These are phyloP conservation scores for Trichoderma atrobrunneum DNA, from an alignment of 2,329 filamentous ascomycete genomes.

Conservation along the genomic window DNA sequence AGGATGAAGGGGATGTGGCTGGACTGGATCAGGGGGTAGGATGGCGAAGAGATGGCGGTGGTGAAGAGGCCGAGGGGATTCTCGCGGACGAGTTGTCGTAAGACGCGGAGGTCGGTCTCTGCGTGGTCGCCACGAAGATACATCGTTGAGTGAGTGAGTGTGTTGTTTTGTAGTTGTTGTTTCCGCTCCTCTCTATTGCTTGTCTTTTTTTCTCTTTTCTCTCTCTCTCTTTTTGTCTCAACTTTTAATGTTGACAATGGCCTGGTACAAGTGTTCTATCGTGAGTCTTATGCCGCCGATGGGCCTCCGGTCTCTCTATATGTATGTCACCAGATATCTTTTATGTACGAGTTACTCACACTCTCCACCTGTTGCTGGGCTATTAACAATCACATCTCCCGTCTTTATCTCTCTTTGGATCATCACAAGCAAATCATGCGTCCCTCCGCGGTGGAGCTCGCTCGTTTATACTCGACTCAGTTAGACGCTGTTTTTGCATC, in stretches of 20 bases:
- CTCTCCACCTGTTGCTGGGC: background rate
- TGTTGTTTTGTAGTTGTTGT: background rate
- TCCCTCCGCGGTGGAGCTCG: conserved; percentile 1
- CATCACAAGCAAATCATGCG: background rate
- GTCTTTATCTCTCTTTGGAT: background rate
- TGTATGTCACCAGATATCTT: background rate
- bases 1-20: conserved; percentile 61
- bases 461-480: conserved; percentile 8
- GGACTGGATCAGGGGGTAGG: conserved; percentile 51
- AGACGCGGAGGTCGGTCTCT: conserved; percentile 46
- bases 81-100: conserved; percentile 56
- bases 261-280: background rate
- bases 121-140: conserved; percentile 55
- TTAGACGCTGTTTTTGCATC: background rate
- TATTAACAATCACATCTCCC: background rate
- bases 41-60: conserved; percentile 54
- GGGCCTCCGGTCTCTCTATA: background rate
- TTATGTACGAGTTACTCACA: background rate
- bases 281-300: background rate
- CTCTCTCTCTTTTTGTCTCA: background rate
- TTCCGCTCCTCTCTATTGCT: background rate
- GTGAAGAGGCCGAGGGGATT: conserved; percentile 63
- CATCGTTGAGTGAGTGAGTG: conserved; percentile 43
- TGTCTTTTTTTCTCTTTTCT: background rate
- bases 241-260: background rate